Base-by-base conservation (phyloP, 108 stramenopile genomes). In the Parietichytrium sp. region DNA sequence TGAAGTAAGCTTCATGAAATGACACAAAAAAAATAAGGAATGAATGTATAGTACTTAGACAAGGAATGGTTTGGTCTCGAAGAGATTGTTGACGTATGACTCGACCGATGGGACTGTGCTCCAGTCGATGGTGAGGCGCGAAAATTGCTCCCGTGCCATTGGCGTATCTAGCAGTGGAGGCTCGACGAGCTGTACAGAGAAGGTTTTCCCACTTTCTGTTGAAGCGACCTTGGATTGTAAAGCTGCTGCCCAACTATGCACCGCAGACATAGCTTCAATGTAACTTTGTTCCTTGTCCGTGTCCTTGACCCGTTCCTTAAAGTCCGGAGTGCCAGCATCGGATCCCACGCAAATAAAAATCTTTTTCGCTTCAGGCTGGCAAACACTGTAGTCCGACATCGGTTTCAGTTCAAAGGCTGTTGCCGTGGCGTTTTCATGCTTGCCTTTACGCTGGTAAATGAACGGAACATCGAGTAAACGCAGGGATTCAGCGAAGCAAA, bases 271-370 rank as follows among this genome's bases (percentile, higher is more conserved):
- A 7, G 61, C 36, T 20, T 10, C 20, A 6, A 72, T 72, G 3
- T 72, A 72, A 15, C 20, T 42, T 45, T 72, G 61, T 42, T 72
- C 61, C 1, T 25, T 10, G 10, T 72, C 61, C 23, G 15, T 25
- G 42, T 38, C 61, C 6, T 23, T 36, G n/a, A 72, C 61, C 2
- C 61, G 61, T 12, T 31, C 16, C 23, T 33, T 10, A 72, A 72
- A 72, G 20, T 72, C 61, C n/a, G 61, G 61, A 6, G 18, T 72
- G 6, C 61, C 61, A 10, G 61, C 61, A 72, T 72, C 61, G 20
- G 61, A 72, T 23, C 61, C 61, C 2, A 72, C 61, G 42, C 36
- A 33, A 23, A 72, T 25, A 20, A 72, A 23, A 27, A 33, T 45
- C 61, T 45, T 72, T 15, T 6, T n/a, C n/a, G n/a, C n/a, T n/a